phyloP scores from a whole-genome alignment of 164 flowering plant genomes.

The Umbellularia californica region DNA sequence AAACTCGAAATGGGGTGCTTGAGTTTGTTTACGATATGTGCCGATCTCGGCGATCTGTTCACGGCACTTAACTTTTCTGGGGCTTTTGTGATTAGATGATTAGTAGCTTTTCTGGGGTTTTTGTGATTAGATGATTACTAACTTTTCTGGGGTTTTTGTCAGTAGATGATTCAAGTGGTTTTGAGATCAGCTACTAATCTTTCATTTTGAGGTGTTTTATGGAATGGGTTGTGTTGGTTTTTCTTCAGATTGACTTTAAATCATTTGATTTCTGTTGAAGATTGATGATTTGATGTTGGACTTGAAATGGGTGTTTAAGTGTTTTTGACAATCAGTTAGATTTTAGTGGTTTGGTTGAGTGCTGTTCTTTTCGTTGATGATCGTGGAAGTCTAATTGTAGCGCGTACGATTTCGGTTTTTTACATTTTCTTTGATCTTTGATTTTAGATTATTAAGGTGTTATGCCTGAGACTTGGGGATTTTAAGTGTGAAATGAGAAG shows the following conservation, averaged over 20 bases:
- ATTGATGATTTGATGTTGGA: not conserved
- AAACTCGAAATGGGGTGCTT: not conserved
- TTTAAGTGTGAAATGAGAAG: too few relatives aligned
- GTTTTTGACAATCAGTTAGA: too few relatives aligned
- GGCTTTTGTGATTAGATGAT: too few relatives aligned
- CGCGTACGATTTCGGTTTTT: too few relatives aligned
- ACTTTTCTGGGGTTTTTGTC: not conserved
- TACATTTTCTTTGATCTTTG: too few relatives aligned
- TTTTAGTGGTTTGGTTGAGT: too few relatives aligned
- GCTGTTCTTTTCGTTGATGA: too few relatives aligned
- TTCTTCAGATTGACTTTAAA: not conserved
- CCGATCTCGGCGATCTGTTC: not conserved
- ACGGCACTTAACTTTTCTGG: not conserved
- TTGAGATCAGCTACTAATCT: not conserved
- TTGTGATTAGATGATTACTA: not conserved
- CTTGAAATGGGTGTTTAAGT: not conserved
- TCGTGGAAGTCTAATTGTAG: too few relatives aligned
- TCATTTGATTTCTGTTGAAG: not conserved
- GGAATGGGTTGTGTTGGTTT: conserved; percentile 1
- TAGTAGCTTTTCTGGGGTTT: too few relatives aligned
- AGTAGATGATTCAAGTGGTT: not conserved
- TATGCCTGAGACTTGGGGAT: too few relatives aligned
- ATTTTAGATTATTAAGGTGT: too few relatives aligned
- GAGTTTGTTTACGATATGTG: not conserved
- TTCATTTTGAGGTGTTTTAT: not conserved